A percentile compares a stretch with the other conserved stretches of the same genome.
Evolutionary conservation across 495 filamentous ascomycete genomes (phyloP).

Genomic region (Penicillium ochrochloron): DNA sequence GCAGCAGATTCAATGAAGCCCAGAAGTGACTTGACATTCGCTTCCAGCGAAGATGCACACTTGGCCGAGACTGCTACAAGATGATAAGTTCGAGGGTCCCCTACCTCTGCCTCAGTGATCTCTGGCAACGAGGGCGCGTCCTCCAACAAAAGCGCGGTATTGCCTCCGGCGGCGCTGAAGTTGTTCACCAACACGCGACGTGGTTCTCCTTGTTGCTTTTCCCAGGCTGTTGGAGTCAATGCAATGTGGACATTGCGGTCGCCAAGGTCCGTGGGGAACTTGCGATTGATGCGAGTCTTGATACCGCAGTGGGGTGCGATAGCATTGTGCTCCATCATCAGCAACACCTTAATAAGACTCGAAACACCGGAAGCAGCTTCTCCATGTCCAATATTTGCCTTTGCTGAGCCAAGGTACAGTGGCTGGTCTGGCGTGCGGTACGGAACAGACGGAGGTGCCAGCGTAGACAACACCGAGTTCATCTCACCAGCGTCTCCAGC

Average conservation of each 20-base stretch:
- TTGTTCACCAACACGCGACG: slow-evolving; percentile 36
- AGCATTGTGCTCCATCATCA: slow-evolving; percentile 11
- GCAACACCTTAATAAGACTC: slow-evolving; percentile 23
- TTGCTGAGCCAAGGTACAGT: slow-evolving; percentile 39
- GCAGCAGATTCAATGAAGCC: not conserved
- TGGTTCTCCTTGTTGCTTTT: not conserved
- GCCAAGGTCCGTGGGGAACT: slow-evolving; percentile 1
- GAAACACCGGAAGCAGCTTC: slow-evolving; percentile 41
- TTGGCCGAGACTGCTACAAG: slow-evolving; percentile 34
- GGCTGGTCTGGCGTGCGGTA: slow-evolving; percentile 17
- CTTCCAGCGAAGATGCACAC: slow-evolving; percentile 4
- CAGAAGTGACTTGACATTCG: not conserved
- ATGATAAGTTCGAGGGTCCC: slow-evolving; percentile 19
- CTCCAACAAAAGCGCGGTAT: slow-evolving; percentile 39
- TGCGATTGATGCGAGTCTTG: slow-evolving; percentile 48
- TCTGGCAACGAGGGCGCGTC: slow-evolving; percentile 18
- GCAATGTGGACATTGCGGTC: slow-evolving; percentile 3
- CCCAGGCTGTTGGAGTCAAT: not conserved
- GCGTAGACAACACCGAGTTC: slow-evolving; percentile 25
- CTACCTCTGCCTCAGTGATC: slow-evolving; percentile 13
- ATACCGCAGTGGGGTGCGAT: slow-evolving; percentile 37
- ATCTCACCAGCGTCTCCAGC: slow-evolving; percentile 45
- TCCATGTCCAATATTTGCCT: slow-evolving; percentile 48
- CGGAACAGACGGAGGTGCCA: slow-evolving; percentile 26
- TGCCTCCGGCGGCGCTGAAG: slow-evolving; percentile 41